These are phyloP conservation scores for Mortierella hygrophila DNA, from an alignment of 192 early-diverging fungal species.

Conservation along the genomic window DNA sequence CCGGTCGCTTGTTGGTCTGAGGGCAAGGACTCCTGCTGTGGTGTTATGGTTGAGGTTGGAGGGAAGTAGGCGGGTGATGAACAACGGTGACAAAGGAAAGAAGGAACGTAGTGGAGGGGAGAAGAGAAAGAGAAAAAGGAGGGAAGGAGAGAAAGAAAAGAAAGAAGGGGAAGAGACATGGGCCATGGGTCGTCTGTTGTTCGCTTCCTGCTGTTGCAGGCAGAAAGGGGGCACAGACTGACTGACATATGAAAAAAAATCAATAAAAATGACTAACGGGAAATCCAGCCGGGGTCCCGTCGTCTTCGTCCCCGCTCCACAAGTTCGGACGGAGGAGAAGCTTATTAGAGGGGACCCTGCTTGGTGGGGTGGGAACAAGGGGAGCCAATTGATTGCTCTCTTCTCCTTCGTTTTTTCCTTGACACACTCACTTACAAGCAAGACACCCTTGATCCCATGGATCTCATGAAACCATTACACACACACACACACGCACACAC, in stretches of 20 bases:
- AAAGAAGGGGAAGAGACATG: neutral
- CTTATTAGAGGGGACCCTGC: too few relatives aligned
- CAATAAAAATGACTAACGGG: neutral
- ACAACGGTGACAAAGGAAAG: constrained; percentile 3
- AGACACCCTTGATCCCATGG: too few relatives aligned
- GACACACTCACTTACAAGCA: too few relatives aligned
- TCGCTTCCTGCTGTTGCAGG: neutral
- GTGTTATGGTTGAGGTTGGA: neutral
- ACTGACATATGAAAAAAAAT: neutral
- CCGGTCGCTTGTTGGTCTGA: neutral
- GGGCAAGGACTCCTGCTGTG: neutral
- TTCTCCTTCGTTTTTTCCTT: neutral
- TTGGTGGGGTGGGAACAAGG: too few relatives aligned
- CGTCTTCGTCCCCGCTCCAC: neutral
- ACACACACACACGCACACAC: too few relatives aligned
- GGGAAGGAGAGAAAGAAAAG: neutral
- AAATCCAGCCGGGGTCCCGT: neutral
- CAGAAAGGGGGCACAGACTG: neutral
- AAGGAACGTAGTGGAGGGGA: too few relatives aligned
- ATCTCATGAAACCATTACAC: too few relatives aligned
- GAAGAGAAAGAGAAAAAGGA: neutral
- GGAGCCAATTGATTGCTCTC: neutral
- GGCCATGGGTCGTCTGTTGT: too few relatives aligned
- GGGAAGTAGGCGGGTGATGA: neutral
- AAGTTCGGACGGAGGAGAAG: too few relatives aligned